Conservation (phyloP, 192 early-diverging fungal species). For the Coemansia sp. region DNA sequence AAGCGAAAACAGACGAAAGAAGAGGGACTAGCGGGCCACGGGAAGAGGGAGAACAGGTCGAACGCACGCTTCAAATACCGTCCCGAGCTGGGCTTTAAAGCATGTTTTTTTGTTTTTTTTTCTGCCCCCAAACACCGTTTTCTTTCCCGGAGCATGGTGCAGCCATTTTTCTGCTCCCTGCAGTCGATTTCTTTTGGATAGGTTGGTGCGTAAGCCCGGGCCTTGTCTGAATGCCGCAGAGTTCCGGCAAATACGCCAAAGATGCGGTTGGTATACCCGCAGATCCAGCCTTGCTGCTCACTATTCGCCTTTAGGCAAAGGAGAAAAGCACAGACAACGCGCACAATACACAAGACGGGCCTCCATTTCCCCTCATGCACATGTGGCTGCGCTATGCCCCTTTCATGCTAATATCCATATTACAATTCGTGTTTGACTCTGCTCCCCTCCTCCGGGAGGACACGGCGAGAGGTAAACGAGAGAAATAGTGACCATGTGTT, state of each 20-base stretch:
- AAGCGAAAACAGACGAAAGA: conserved; percentile 12
- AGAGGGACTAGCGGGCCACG: conserved; percentile 6
- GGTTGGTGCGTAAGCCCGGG: background rate
- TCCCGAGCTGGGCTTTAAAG: background rate
- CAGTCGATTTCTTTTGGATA: background rate
- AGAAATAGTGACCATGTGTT: background rate
- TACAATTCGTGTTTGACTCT: background rate
- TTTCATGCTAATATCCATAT: background rate
- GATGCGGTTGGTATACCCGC: background rate
- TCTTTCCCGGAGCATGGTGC: background rate
- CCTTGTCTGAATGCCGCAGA: background rate
- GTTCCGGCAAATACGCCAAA: background rate
- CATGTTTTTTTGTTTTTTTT: background rate
- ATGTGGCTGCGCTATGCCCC: conserved; percentile 2
- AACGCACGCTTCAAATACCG: background rate
- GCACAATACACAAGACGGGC: background rate
- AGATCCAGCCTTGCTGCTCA: background rate
- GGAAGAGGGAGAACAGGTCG: background rate
- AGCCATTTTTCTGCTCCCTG: background rate
- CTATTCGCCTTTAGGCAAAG: background rate
- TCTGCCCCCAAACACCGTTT: background rate
- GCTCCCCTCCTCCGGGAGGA: background rate
- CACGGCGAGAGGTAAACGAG: background rate
- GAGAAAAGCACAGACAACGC: background rate
- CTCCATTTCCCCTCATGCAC: background rate